These are phyloP conservation scores for Pharus latifolius DNA, from an alignment of 176 grass and related monocot species.

Conservation along the genomic window DNA sequence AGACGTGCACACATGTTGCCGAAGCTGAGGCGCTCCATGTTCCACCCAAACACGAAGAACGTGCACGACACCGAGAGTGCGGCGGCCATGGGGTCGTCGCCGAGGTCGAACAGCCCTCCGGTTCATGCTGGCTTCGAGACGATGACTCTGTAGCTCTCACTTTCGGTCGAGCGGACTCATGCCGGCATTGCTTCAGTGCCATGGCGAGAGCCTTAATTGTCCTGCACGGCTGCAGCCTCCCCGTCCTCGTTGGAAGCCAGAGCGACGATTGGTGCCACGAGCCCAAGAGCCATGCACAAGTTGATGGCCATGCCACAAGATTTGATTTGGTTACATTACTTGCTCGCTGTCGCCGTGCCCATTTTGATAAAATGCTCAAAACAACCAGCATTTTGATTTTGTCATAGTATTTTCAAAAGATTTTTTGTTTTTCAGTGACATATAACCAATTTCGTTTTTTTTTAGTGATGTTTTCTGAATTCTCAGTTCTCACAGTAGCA, in stretches of 20 bases:
- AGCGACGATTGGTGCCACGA: constrained; percentile 26
- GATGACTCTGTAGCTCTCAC: neutral
- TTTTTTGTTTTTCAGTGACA: too few relatives aligned
- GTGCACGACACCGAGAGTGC: constrained; percentile 48
- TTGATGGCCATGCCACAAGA: too few relatives aligned
- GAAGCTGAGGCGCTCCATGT: constrained; percentile 72
- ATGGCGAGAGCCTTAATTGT: neutral
- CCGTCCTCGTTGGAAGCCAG: neutral
- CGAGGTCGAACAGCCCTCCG: constrained; percentile 48
- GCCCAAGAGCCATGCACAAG: constrained; percentile 43
- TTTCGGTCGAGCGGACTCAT: too few relatives aligned
- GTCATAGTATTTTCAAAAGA: too few relatives aligned
- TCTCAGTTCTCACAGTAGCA: too few relatives aligned
- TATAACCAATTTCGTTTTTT: too few relatives aligned
- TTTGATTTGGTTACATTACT: too few relatives aligned
- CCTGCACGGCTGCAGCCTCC: neutral
- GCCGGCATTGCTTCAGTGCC: neutral
- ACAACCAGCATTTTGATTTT: too few relatives aligned
- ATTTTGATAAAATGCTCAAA: too few relatives aligned
- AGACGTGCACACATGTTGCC: constrained; percentile 74
- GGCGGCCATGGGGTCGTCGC: constrained; percentile 42
- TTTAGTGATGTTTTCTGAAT: too few relatives aligned
- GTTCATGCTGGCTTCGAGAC: constrained; percentile 32
- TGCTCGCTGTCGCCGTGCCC: too few relatives aligned
- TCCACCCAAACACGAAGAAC: constrained; percentile 77